Evolutionary conservation across 768 basidiomycete genomes (phyloP).

Genomic region (Rhizopogon vulgaris): DNA sequence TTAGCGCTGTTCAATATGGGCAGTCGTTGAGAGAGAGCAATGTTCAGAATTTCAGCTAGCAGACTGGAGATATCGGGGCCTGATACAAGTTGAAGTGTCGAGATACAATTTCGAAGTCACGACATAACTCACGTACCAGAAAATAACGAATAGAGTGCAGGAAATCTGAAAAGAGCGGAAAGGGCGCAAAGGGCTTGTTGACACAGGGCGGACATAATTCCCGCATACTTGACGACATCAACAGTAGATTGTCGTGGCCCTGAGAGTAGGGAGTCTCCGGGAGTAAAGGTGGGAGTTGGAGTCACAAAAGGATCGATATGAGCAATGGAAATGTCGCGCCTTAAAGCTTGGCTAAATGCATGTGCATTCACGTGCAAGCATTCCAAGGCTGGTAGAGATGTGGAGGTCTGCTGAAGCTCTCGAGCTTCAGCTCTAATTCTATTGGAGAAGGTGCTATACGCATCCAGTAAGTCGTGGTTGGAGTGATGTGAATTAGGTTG

Average conservation of each 20-base stretch:
- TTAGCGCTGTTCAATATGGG: constrained; percentile 37
- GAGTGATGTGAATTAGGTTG: constrained; percentile 34
- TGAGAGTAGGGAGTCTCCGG: constrained; percentile 5
- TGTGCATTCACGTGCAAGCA: constrained; percentile 28
- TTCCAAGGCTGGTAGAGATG: constrained; percentile 15
- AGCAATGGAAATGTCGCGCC: constrained; percentile 45
- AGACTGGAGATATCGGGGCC: constrained; percentile 39
- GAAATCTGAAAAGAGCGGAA: constrained; percentile 46
- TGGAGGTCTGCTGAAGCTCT: constrained; percentile 2
- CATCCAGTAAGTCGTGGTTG: constrained; percentile 53
- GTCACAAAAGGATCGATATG: constrained; percentile 28
- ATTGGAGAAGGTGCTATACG: constrained; percentile 47
- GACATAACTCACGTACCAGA: constrained; percentile 33
- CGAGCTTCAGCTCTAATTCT: constrained; percentile 29
- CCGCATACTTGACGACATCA: constrained; percentile 34
- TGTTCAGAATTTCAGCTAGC: constrained; percentile 37
- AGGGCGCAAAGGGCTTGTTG: constrained; percentile 47
- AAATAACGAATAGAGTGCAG: constrained; percentile 39
- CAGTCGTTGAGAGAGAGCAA: constrained; percentile 30
- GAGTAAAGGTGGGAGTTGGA: constrained; percentile 5
- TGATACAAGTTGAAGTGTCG: constrained; percentile 15
- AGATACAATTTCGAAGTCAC: not conserved
- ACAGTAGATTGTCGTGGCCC: constrained; percentile 16
- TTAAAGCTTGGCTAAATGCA: constrained; percentile 35
- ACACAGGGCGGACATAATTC: constrained; percentile 40